A percentile compares a stretch with the other conserved stretches of the same genome.
These are phyloP conservation scores for Collybia nuda DNA, from an alignment of 768 basidiomycete genomes.

Conservation along the genomic window DNA sequence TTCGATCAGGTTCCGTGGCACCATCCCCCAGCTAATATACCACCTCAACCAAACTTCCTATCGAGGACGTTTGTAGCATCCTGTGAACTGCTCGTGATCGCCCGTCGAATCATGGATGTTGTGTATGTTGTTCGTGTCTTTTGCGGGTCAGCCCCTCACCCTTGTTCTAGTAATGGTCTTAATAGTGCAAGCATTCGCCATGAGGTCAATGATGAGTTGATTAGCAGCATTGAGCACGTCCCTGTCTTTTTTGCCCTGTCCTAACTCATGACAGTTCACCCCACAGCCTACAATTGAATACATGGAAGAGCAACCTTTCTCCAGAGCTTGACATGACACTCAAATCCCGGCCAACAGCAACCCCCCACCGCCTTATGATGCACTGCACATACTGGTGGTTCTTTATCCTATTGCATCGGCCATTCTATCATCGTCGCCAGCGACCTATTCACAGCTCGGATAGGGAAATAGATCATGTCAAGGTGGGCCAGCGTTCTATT, in stretches of 20 bases:
- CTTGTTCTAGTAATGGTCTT: conserved; percentile 37
- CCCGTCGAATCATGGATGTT: conserved; percentile 52
- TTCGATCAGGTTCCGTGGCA: conserved; percentile 49
- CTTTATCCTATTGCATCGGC: conserved; percentile 60
- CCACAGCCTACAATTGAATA: conserved; percentile 42
- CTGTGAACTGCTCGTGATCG: conserved; percentile 48
- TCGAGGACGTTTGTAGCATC: conserved; percentile 50
- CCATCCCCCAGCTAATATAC: conserved; percentile 37
- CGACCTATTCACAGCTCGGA: conserved; percentile 35
- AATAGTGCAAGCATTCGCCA: conserved; percentile 37
- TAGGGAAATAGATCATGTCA: conserved; percentile 49
- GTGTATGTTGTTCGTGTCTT: conserved; percentile 37
- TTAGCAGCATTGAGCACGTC: conserved; percentile 54
- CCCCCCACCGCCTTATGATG: conserved; percentile 55
- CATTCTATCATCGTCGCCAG: conserved; percentile 46
- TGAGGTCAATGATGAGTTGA: conserved; percentile 42
- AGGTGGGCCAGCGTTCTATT: conserved; percentile 28
- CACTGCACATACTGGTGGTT: conserved; percentile 60
- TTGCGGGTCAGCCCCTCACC: neutral
- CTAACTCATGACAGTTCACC: too few relatives aligned
- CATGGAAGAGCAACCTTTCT: conserved; percentile 44
- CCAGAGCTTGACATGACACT: conserved; percentile 51
- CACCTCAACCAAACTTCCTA: conserved; percentile 38
- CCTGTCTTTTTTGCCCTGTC: neutral
- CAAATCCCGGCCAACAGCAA: conserved; percentile 44